Conservation (phyloP, 306 rosid genomes). For the Prunus persica region DNA sequence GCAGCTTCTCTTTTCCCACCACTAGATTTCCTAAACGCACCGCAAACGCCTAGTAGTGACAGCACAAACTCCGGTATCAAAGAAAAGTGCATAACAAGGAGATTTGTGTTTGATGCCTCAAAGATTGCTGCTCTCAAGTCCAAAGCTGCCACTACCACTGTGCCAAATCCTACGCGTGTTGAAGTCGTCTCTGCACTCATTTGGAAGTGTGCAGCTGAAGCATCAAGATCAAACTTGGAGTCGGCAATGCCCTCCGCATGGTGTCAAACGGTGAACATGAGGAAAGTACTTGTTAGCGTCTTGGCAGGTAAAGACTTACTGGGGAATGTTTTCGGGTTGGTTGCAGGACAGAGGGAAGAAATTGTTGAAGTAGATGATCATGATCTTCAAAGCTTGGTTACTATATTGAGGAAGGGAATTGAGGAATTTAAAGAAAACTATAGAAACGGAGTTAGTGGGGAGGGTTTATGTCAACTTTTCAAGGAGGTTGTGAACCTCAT, state of each 20-base stretch:
- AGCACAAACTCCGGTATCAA: no score
- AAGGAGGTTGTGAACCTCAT: neutral
- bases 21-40: neutral
- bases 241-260: neutral
- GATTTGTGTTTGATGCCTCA: neutral
- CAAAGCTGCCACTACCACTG: neutral
- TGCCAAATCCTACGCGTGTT: neutral
- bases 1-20: neutral
- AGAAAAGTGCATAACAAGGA: neutral
- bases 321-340: neutral
- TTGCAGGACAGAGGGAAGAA: neutral
- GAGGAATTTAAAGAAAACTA: neutral
- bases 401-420: neutral
- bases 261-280: neutral
- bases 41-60: no score
- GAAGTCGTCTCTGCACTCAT: constrained; percentile 8
- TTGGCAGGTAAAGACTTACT: neutral
- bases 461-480: neutral
- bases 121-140: neutral
- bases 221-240: neutral
- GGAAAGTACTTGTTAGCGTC: neutral
- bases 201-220: neutral
- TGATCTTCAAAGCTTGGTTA: neutral
- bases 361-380: neutral
- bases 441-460: neutral